phyloP scores from a whole-genome alignment of 148 eudicot species.

The Rhododendron williamsianum region DNA sequence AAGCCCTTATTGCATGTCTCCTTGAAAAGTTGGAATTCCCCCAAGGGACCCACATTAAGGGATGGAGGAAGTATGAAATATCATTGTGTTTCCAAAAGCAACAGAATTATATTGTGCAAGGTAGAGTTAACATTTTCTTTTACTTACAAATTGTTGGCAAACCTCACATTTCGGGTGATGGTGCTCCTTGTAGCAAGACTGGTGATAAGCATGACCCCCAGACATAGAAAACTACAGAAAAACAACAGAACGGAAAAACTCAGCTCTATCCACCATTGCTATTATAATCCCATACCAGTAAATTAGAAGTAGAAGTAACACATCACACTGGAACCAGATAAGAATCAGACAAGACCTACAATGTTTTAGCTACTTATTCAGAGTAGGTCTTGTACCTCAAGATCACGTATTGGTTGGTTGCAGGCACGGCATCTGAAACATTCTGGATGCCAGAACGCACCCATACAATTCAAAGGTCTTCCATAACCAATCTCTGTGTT shows the following conservation, averaged over 20 bases:
- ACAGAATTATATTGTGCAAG: background rate
- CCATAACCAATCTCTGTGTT: constrained; percentile 77
- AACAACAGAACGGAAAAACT: constrained; percentile 1
- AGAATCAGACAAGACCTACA: background rate
- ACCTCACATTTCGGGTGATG: constrained; percentile 96
- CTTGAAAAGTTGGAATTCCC: background rate
- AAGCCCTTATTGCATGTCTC: background rate
- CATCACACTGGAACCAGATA: background rate
- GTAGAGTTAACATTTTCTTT: background rate
- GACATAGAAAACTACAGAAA: constrained; percentile 77
- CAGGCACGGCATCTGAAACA: constrained; percentile 87
- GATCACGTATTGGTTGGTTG: constrained; percentile 69
- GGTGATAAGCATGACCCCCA: constrained; percentile 72
- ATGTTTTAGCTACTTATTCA: background rate
- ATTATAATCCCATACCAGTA: background rate
- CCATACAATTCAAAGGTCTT: constrained; percentile 86
- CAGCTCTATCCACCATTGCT: background rate
- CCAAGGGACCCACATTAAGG: background rate
- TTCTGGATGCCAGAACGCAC: constrained; percentile 89
- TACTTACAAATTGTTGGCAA: constrained; percentile 73
- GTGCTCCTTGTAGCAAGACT: constrained; percentile 77
- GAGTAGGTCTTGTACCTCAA: constrained; percentile 52
- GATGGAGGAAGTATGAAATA: background rate
- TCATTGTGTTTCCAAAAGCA: background rate
- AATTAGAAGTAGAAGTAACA: background rate